These are phyloP conservation scores for Gracilaria caudata DNA, from an alignment of 23 red algal species.

Conservation along the genomic window DNA sequence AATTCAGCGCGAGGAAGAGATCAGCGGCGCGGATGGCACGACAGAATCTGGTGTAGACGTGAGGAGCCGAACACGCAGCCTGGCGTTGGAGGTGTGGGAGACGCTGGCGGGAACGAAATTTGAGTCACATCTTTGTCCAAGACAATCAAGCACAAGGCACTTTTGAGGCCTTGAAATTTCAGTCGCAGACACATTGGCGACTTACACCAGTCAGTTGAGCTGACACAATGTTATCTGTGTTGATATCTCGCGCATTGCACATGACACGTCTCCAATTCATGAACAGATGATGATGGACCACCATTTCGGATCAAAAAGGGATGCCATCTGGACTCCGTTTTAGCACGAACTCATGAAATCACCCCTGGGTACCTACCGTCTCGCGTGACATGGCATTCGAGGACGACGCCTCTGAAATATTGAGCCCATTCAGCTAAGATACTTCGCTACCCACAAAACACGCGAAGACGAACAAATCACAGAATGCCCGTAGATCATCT, in stretches of 20 bases:
- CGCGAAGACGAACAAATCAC: too few species aligned
- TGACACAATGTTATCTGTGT: not conserved
- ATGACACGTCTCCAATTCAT: not conserved
- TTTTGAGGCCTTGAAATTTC: slow-evolving; percentile 20
- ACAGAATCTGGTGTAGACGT: not conserved
- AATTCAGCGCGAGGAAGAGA: not conserved
- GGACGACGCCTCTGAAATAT: too few species aligned
- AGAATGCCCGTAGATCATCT: too few species aligned
- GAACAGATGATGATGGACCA: too few species aligned
- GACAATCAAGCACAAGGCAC: not conserved
- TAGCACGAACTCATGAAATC: too few species aligned
- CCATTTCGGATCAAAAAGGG: too few species aligned
- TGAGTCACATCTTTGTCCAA: not conserved
- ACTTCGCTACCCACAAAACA: too few species aligned
- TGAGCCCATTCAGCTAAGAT: too few species aligned
- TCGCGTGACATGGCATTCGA: too few species aligned
- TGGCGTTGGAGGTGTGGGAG: not conserved
- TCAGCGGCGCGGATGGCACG: not conserved
- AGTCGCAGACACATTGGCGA: not conserved
- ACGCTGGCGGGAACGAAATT: not conserved
- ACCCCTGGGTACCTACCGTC: too few species aligned
- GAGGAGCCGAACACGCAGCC: not conserved
- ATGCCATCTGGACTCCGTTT: too few species aligned
- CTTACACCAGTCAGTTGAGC: not conserved
- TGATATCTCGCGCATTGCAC: not conserved